phyloP scores from a whole-genome alignment of 176 grass and related monocot species.

The Carex myosuroides region DNA sequence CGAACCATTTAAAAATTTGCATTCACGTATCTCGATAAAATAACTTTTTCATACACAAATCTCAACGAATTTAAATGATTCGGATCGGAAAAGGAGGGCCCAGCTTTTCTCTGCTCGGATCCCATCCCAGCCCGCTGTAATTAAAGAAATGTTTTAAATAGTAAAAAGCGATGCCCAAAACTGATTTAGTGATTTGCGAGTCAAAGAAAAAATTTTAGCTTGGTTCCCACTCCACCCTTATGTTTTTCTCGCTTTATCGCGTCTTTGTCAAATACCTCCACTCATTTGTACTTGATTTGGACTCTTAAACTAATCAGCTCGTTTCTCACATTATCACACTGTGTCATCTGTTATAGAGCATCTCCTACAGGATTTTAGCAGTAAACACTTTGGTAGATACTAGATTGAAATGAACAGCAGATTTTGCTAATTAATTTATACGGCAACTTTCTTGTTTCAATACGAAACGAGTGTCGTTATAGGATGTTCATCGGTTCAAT shows the following conservation, averaged over 20 bases:
- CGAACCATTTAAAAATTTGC: too few relatives aligned
- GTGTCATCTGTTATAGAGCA: too few relatives aligned
- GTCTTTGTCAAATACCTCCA: not conserved
- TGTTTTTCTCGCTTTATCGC: not conserved
- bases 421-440: not conserved
- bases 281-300: not conserved
- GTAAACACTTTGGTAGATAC: not conserved
- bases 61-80: too few relatives aligned
- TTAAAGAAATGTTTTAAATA: not conserved
- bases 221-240: not conserved
- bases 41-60: too few relatives aligned
- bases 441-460: not conserved
- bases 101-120: too few relatives aligned
- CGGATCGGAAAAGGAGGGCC: too few relatives aligned
- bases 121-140: not conserved
- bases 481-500: too few relatives aligned
- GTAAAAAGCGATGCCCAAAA: not conserved
- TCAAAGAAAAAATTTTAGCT: not conserved
- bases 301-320: not conserved
- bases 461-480: not conserved
- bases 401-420: not conserved
- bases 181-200: not conserved
- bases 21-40: too few relatives aligned
- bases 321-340: not conserved
- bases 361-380: not conserved